Percentiles rank a stretch among this genome's conserved stretches.
Conservation (phyloP, 352 stramenopile genomes). For the Phytophthora brassicae region DNA sequence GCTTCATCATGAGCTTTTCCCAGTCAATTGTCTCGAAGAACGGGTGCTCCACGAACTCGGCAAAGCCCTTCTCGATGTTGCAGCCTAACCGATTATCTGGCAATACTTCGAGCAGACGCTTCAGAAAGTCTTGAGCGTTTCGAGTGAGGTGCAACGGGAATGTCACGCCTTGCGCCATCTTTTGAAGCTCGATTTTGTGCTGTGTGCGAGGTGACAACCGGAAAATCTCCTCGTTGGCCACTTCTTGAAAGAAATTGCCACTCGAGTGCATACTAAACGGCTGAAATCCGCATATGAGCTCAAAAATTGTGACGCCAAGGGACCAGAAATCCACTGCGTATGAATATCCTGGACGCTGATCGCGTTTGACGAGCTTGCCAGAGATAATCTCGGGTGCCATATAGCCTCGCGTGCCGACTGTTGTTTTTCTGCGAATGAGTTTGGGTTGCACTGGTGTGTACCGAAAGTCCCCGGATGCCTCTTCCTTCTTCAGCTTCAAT, state of each 20-base stretch:
- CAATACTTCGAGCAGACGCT: conserved; percentile 79
- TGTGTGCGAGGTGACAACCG: conserved; percentile 68
- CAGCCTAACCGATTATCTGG: conserved; percentile 73
- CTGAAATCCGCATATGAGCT: conserved; percentile 87
- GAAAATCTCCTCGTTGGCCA: conserved; percentile 80
- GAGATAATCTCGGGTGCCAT: conserved; percentile 92
- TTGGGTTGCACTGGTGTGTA: conserved; percentile 60
- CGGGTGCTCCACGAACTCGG: conserved; percentile 87
- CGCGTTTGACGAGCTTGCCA: conserved; percentile 77
- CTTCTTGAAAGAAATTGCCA: conserved; percentile 76
- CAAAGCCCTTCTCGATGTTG: conserved; percentile 71
- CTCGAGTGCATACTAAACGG: conserved; percentile 76
- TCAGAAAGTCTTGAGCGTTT: conserved; percentile 75
- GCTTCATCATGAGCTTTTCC: conserved; percentile 88
- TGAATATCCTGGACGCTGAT: conserved; percentile 79
- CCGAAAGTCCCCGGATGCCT: conserved; percentile 34
- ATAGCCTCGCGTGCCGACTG: conserved; percentile 88
- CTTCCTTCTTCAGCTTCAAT: conserved; percentile 55
- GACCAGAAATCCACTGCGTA: conserved; percentile 82
- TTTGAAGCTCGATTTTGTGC: conserved; percentile 81
- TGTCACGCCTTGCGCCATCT: conserved; percentile 71
- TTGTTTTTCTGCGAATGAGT: conserved; percentile 73
- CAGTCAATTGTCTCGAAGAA: conserved; percentile 89
- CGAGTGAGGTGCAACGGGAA: conserved; percentile 66
- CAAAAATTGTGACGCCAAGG: conserved; percentile 86